Evolutionary conservation across 1,284 basidiomycete genomes (phyloP).

Genomic region (Wolfiporia cocos): DNA sequence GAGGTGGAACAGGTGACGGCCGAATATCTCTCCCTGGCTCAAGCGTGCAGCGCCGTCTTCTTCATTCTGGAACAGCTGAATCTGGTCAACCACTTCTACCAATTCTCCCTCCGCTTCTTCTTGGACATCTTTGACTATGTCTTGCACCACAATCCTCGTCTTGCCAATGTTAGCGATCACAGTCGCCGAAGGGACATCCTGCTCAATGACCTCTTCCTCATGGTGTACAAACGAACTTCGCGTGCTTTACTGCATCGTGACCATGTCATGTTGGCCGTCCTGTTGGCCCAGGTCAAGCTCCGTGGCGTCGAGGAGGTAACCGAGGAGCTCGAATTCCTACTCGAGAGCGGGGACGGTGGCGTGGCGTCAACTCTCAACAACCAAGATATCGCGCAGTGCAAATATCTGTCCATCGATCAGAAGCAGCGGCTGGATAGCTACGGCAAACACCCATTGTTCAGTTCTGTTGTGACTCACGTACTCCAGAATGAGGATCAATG

Average conservation of each 20-base stretch:
- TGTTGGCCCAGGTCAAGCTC: constrained; percentile 88
- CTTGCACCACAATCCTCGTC: constrained; percentile 86
- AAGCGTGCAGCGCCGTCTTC: constrained; percentile 96
- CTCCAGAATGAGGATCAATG: constrained; percentile 64
- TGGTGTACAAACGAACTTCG: constrained; percentile 87
- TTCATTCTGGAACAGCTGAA: constrained; percentile 96
- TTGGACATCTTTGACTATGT: constrained; percentile 97
- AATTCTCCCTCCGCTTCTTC: constrained; percentile 98
- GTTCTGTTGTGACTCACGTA: constrained; percentile 70
- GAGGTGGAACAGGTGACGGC: constrained; percentile 95
- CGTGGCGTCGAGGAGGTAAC: constrained; percentile 73
- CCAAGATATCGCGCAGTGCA: constrained; percentile 31
- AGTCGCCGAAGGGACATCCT: constrained; percentile 76
- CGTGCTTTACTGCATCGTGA: constrained; percentile 90
- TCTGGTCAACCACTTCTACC: constrained; percentile 96
- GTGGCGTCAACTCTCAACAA: constrained; percentile 32
- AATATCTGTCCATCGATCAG: constrained; percentile 63
- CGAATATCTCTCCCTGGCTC: constrained; percentile 92
- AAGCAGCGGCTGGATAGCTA: constrained; percentile 60
- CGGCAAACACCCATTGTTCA: constrained; percentile 70
- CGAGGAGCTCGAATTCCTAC: constrained; percentile 86
- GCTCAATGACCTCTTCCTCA: constrained; percentile 87
- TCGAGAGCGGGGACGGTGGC: constrained; percentile 81
- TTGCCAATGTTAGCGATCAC: constrained; percentile 75
- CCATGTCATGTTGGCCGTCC: constrained; percentile 86